Base-by-base conservation (phyloP, 148 eudicot genomes). In the Euryodendron excelsum region DNA sequence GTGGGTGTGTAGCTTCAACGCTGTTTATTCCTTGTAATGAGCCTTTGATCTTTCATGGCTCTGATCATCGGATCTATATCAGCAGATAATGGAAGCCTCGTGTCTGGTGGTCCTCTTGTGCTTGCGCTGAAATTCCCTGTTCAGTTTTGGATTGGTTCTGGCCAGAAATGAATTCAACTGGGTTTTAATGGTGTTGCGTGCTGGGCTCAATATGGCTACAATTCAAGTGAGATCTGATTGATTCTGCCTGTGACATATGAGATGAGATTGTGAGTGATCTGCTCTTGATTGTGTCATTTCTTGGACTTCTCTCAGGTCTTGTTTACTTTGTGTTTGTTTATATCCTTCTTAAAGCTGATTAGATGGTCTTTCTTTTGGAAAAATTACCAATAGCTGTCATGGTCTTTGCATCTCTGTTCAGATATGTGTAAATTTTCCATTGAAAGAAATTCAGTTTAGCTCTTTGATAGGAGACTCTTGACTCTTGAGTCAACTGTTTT, bases 151-250 rank as follows among this genome's bases (percentile, higher is more conserved):
- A 23, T 28, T 50, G 45, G 23, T 67, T 36, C 13, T 73, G 52
- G 28, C 21, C 21, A 17, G 56, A n/a, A n/a, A n/a, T n/a, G n/a
- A 76, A 62, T 76, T 64, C 21, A 12, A 45, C 44, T 64, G 71
- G 71, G 30, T 47, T 74, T 59, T 25, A 6, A 34, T 33, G 33
- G 34, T 58, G 31, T 76, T 76, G 3, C 28, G 68, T 5, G 41
- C 5, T 18, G 18, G 23, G 67, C 37, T 56, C 44, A 5, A 30
- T 21, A 28, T 11, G 44, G 61, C 14, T 56, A 2, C 34, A 58
- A 65, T 64, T 76, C 30, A 64, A 76, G 59, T 76, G 71, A 64
- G 79, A 76, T 76, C 71, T 64, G 28, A 48, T 76, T 33, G 31
- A 10, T 64, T 63, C 9, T 3, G 15, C 21, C 10, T 23, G 14